Base-by-base conservation (phyloP, 768 basidiomycete genomes). In the Pilatotrama ljubarskyi region DNA sequence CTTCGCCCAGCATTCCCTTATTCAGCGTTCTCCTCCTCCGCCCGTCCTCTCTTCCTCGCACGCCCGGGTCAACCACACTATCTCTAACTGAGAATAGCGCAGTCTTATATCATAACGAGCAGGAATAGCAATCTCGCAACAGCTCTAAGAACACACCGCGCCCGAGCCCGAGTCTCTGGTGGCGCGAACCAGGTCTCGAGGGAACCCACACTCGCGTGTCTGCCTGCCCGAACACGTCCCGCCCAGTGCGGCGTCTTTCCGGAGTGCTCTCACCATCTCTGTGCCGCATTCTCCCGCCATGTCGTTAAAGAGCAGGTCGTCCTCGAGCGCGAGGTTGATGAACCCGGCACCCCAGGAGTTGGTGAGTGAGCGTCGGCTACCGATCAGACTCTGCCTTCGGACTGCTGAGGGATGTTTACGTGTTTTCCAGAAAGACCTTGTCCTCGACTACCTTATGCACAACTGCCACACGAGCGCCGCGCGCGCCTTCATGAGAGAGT, bases 361-460 rank as follows among this genome's bases (percentile, higher is more conserved):
- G 49, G 61, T 65, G 25, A 48, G 58, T 58, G 22, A 14, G 7
- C 24, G 6, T 5, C 17, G 3, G 38, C n/a, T 15, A 3, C 10
- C 35, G 22, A 13, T 22, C 29, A 32, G 29, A 4, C n/a, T n/a
- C 36, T 3, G 17, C 51, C 6, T 25, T 24, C 55, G 36, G 22
- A 20, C 24, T 18, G 17, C 15, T 22, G 35, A 35, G 20, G 35
- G 18, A n/a, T 51, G 61, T 69, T 58, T 64, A 58, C 40, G 58
- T 62, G 18, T 69, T 70, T 38, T 51, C 71, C 68, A 91, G 90
- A 84, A 85, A 43, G 71, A 80, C 17, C 74, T 93, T 46, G 86
- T 93, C 15, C 76, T 93, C 37, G 86, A 90, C 66, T 93, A 92
- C 68, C 81, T 94, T 1, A 83, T 82, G 55, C 89, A 93, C 66